These are phyloP conservation scores for Kodamaea anthophila DNA, from an alignment of 1,139 yeast genomes.

Conservation along the genomic window DNA sequence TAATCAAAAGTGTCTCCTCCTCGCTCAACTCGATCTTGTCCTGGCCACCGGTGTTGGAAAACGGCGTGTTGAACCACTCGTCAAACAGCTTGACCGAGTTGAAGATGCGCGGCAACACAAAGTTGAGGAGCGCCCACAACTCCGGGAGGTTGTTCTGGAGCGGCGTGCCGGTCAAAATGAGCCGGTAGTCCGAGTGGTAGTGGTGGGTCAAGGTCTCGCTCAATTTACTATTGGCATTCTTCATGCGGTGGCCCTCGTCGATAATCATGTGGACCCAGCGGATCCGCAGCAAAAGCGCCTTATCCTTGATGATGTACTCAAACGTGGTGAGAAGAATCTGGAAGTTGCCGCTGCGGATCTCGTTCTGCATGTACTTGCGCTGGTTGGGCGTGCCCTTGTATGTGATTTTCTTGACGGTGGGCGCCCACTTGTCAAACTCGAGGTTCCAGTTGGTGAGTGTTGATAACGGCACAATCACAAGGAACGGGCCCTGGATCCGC, in stretches of 20 bases:
- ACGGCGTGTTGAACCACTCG: conserved; percentile 85
- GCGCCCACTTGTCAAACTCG: conserved; percentile 88
- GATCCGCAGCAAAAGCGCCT: conserved; percentile 57
- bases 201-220: conserved; percentile 66
- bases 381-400: conserved; percentile 72
- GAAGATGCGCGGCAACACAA: conserved; percentile 74
- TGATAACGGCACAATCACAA: conserved; percentile 78
- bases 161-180: conserved; percentile 84
- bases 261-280: conserved; percentile 84
- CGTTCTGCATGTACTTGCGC: conserved; percentile 59
- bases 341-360: conserved; percentile 60
- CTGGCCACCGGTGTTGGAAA: conserved; percentile 76
- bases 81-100: conserved; percentile 82
- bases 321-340: conserved; percentile 75
- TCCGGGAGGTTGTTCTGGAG: conserved; percentile 81
- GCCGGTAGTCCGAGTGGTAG: conserved; percentile 69
- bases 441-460: conserved; percentile 81
- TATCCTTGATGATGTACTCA: conserved; percentile 72
- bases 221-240: conserved; percentile 68
- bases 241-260: conserved; percentile 89
- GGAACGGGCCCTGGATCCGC: conserved; percentile 48
- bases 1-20: conserved; percentile 91
- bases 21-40: conserved; percentile 75
- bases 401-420: conserved; percentile 57
- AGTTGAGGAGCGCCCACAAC: conserved; percentile 75